Evolutionary conservation across 805 yeast species (phyloP).

Genomic region (Metschnikowia continentalis): DNA sequence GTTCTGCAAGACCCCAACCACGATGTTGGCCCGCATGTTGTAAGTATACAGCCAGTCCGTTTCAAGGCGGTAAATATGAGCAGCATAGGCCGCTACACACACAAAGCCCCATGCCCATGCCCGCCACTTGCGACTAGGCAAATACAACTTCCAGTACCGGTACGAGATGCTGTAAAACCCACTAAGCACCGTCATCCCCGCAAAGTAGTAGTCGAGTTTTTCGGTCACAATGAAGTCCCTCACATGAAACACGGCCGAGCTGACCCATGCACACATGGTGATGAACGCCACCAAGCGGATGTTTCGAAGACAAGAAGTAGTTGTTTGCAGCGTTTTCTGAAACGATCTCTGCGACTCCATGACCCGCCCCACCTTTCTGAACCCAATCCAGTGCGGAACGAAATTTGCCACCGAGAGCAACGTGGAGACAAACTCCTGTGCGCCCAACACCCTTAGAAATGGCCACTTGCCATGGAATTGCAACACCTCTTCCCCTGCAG

Average conservation of each 20-base stretch:
- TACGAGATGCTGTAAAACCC: conserved; percentile 70
- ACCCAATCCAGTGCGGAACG: conserved; percentile 24
- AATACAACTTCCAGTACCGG: conserved; percentile 59
- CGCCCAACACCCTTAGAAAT: conserved; percentile 66
- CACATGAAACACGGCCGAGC: conserved; percentile 82
- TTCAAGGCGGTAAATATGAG: conserved; percentile 63
- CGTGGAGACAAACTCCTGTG: conserved; percentile 81
- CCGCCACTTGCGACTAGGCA: conserved; percentile 18
- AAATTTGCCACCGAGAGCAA: conserved; percentile 61
- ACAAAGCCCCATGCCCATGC: conserved; percentile 34
- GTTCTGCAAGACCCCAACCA: conserved; percentile 75
- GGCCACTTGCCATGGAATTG: conserved; percentile 99
- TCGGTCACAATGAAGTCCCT: conserved; percentile 80
- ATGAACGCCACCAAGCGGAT: conserved; percentile 45
- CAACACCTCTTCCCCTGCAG: conserved; percentile 47
- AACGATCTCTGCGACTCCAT: background rate
- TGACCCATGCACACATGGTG: conserved; percentile 84
- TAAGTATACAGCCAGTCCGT: conserved; percentile 87
- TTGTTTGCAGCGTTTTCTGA: background rate
- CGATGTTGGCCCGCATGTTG: conserved; percentile 86
- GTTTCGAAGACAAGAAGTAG: conserved; percentile 6
- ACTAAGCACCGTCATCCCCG: conserved; percentile 79
- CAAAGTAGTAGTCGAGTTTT: conserved; percentile 84
- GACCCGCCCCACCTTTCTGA: conserved; percentile 7
- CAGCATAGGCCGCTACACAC: conserved; percentile 49